These are phyloP conservation scores for Amborella trichopoda DNA, from an alignment of 164 flowering plant genomes.

Conservation along the genomic window DNA sequence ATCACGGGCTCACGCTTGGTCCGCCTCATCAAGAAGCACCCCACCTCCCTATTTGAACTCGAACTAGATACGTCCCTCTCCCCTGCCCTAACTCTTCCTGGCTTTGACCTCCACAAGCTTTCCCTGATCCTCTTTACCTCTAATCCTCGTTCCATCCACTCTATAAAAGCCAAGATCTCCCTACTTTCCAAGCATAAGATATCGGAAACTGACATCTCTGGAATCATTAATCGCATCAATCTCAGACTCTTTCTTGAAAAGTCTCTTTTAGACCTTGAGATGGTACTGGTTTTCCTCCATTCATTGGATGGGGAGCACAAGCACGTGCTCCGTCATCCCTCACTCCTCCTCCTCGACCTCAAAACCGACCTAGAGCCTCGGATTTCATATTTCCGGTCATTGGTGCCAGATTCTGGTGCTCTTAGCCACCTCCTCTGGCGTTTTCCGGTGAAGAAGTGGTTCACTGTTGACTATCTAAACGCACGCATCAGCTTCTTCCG, in stretches of 20 bases:
- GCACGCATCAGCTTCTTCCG: not conserved
- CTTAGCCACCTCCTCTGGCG: not conserved
- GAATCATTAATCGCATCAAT: not conserved
- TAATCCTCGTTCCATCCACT: not conserved
- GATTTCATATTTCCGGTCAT: not conserved
- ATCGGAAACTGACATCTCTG: not conserved
- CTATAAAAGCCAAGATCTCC: not conserved
- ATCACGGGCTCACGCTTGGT: not conserved
- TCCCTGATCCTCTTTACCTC: not conserved
- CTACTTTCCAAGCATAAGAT: not conserved
- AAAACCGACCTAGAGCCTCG: not conserved
- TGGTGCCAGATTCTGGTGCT: not conserved
- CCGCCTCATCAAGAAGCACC: not conserved
- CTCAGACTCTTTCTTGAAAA: not conserved
- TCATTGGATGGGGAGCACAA: not conserved
- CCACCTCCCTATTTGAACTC: not conserved
- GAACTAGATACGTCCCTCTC: not conserved
- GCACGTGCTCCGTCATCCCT: not conserved
- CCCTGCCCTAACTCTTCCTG: not conserved
- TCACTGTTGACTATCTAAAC: not conserved
- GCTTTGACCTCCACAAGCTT: not conserved
- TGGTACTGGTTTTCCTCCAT: not conserved
- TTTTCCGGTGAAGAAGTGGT: not conserved
- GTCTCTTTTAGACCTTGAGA: not conserved
- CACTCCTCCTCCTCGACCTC: conserved; percentile 1